Conservation (phyloP, 352 stramenopile species). For the Pythium utonaiense region DNA sequence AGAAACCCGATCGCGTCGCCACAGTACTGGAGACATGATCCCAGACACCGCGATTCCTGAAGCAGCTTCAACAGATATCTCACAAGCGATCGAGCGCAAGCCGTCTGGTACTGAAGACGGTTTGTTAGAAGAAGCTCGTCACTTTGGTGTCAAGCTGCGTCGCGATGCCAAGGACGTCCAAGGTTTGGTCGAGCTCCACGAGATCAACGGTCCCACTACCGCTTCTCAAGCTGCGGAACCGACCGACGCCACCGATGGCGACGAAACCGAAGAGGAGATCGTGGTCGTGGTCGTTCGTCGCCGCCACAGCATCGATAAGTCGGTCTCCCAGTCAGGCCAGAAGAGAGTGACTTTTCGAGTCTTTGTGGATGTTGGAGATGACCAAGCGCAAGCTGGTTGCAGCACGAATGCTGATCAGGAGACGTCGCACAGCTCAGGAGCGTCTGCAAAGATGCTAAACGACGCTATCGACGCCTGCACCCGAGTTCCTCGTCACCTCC, state of each 20-base stretch:
- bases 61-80: background rate
- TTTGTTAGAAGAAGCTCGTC: background rate
- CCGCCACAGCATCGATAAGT: slow-evolving; percentile 3
- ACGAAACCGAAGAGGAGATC: background rate
- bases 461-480: background rate
- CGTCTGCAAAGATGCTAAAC: background rate
- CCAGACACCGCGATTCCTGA: background rate
- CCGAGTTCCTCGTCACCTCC: background rate
- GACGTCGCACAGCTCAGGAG: background rate
- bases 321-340: background rate
- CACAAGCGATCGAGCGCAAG: background rate
- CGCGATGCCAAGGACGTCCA: background rate
- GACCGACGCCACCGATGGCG: background rate
- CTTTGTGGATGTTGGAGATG: background rate
- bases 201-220: background rate
- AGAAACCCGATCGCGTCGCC: background rate
- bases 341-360: background rate
- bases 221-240: background rate
- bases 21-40: slow-evolving; percentile 8
- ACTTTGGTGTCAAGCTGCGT: slow-evolving; percentile 1
- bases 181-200: background rate
- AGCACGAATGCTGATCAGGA: background rate
- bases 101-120: background rate
- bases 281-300: slow-evolving; percentile 1
- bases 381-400: background rate